Evolutionary conservation across 2,329 filamentous ascomycete genomes (phyloP).

Genomic region (Ophiosphaerella herpotricha): DNA sequence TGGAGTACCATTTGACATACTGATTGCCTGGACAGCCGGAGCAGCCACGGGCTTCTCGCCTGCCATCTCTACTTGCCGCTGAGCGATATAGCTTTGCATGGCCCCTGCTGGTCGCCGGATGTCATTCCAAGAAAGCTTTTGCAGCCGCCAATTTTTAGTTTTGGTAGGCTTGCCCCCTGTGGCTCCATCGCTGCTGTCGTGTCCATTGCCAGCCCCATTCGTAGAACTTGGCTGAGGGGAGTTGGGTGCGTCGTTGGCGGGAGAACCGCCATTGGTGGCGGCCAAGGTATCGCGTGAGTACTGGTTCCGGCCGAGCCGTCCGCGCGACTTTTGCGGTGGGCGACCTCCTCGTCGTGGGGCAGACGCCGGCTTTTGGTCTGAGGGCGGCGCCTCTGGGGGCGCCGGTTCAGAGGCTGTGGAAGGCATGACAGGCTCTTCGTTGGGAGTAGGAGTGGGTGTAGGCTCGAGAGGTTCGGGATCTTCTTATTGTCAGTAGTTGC

Average conservation of each 20-base stretch:
- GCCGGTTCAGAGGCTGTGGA: slow-evolving; percentile 27
- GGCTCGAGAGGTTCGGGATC: slow-evolving; percentile 35
- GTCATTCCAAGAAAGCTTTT: slow-evolving; percentile 77
- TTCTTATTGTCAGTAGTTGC: slow-evolving; percentile 33
- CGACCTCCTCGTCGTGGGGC: slow-evolving; percentile 40
- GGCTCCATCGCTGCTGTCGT: slow-evolving; percentile 62
- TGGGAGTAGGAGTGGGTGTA: slow-evolving; percentile 23
- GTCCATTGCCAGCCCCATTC: slow-evolving; percentile 42
- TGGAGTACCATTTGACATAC: slow-evolving; percentile 29
- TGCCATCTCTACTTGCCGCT: slow-evolving; percentile 86
- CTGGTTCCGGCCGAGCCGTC: slow-evolving; percentile 45
- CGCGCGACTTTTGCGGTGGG: slow-evolving; percentile 39
- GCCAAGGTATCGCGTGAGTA: slow-evolving; percentile 42
- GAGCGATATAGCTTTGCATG: slow-evolving; percentile 87
- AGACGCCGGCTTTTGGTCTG: slow-evolving; percentile 34
- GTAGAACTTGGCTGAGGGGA: slow-evolving; percentile 39
- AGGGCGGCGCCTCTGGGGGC: slow-evolving; percentile 29
- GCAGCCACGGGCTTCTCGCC: slow-evolving; percentile 52
- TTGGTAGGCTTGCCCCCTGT: slow-evolving; percentile 64
- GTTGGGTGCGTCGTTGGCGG: slow-evolving; percentile 33
- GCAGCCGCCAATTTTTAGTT: slow-evolving; percentile 58
- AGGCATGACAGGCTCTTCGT: slow-evolving; percentile 34
- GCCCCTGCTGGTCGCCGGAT: slow-evolving; percentile 83
- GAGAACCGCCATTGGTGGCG: slow-evolving; percentile 41
- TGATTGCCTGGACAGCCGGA: slow-evolving; percentile 29